Percentiles rank a stretch among this genome's conserved stretches.
These are phyloP conservation scores for Hemileccinum rubropunctum DNA, from an alignment of 768 basidiomycete species.

Conservation along the genomic window DNA sequence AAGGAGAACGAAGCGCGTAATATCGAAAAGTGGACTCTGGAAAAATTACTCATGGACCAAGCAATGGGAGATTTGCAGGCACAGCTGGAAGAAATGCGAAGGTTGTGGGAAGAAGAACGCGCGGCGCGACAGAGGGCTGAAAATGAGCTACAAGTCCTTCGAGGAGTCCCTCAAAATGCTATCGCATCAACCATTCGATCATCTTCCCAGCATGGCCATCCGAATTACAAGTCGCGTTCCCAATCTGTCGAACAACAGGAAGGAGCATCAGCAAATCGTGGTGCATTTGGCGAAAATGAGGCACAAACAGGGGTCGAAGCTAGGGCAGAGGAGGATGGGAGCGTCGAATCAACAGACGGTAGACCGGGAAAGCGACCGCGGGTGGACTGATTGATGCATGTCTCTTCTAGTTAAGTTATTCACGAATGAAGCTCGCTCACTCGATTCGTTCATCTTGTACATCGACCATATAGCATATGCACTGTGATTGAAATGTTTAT, in stretches of 20 bases:
- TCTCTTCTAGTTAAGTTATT: constrained; percentile 19
- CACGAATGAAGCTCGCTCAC: constrained; percentile 1
- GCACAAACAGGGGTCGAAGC: constrained; percentile 21
- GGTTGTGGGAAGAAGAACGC: constrained; percentile 81
- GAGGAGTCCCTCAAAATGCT: constrained; percentile 32
- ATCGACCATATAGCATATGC: constrained; percentile 9
- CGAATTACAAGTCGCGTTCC: constrained; percentile 21
- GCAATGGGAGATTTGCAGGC: constrained; percentile 85
- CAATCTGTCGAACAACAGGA: constrained; percentile 30
- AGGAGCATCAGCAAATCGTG: constrained; percentile 8
- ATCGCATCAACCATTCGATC: too few relatives aligned
- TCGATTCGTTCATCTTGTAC: constrained; percentile 13
- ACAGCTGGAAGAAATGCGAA: constrained; percentile 77
- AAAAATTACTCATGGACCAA: constrained; percentile 90
- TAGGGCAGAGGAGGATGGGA: constrained; percentile 16
- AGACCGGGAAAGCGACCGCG: constrained; percentile 32
- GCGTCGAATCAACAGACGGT: constrained; percentile 19
- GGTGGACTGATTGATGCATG: constrained; percentile 22
- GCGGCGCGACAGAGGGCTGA: constrained; percentile 56
- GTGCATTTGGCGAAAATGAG: constrained; percentile 14
- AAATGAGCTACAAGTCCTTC: constrained; percentile 58
- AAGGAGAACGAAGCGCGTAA: constrained; percentile 89
- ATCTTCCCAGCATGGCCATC: constrained; percentile 12
- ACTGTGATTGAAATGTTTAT: background rate
- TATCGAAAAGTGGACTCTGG: constrained; percentile 91